Percentiles rank a stretch among this genome's conserved stretches.
Evolutionary conservation across 805 yeast species (phyloP).

Genomic region (Jamesozyma lodderae): DNA sequence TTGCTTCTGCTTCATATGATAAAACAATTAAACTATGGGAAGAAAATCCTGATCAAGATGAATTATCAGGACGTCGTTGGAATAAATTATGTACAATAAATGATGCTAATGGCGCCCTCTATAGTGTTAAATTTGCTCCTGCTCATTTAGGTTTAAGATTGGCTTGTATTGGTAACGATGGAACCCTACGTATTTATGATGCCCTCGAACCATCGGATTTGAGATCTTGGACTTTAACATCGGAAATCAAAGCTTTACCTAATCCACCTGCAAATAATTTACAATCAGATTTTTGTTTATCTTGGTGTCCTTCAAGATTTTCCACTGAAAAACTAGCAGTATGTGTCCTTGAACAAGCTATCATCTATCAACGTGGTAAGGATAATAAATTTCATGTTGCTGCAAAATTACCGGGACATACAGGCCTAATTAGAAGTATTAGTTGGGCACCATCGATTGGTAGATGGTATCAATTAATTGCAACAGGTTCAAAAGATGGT

Average conservation of each 20-base stretch:
- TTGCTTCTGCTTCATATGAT: conserved; percentile 87
- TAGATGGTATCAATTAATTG: conserved; percentile 73
- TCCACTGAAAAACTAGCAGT: conserved; percentile 73
- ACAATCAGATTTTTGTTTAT: conserved; percentile 76
- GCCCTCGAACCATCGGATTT: conserved; percentile 85
- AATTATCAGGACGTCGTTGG: conserved; percentile 82
- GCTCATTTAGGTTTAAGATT: conserved; percentile 69
- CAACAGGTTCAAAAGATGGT: conserved; percentile 96
- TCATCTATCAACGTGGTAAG: conserved; percentile 52
- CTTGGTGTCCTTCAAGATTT: conserved; percentile 87
- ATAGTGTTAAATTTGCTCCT: conserved; percentile 86
- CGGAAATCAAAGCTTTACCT: conserved; percentile 58
- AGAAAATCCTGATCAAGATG: conserved; percentile 70
- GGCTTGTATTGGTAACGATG: conserved; percentile 86
- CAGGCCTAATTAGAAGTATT: conserved; percentile 77
- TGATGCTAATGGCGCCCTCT: conserved; percentile 82
- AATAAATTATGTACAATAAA: conserved; percentile 62
- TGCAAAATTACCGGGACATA: conserved; percentile 70
- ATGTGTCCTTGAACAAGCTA: conserved; percentile 80
- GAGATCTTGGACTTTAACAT: conserved; percentile 67
- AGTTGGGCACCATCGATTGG: conserved; percentile 98
- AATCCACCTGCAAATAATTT: conserved; percentile 70
- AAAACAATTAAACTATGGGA: conserved; percentile 86
- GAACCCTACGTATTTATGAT: conserved; percentile 75
- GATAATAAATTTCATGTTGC: conserved; percentile 46